phyloP scores from a whole-genome alignment of 768 basidiomycete species.

The Lactarius akahatsu region DNA sequence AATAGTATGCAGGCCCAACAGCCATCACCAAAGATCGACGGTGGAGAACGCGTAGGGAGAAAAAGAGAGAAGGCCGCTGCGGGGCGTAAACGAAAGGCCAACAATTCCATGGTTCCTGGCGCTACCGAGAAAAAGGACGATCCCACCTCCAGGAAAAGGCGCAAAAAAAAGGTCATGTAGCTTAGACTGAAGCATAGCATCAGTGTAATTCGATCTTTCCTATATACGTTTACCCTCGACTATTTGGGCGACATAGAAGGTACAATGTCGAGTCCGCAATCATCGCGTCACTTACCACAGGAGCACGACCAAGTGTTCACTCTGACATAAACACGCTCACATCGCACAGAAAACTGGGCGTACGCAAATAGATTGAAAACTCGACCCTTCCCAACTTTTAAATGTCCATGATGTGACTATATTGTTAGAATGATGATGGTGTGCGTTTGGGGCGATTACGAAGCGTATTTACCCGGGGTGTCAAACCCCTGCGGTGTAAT shows the following conservation, averaged over 20 bases:
- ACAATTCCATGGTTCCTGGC: constrained; percentile 21
- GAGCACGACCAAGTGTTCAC: neutral
- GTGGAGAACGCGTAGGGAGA: constrained; percentile 24
- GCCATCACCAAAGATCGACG: constrained; percentile 25
- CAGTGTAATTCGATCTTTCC: neutral
- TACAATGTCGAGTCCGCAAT: neutral
- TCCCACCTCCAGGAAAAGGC: constrained; percentile 35
- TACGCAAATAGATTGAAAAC: neutral
- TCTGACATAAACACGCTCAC: neutral
- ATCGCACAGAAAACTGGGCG: neutral
- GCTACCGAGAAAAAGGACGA: constrained; percentile 39
- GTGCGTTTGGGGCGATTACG: neutral
- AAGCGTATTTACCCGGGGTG: neutral
- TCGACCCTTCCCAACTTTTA: neutral
- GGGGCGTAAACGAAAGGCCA: constrained; percentile 35
- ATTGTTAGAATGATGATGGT: neutral
- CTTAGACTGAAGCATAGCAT: neutral
- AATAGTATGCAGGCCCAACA: constrained; percentile 24
- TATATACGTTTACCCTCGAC: neutral
- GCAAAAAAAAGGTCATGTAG: neutral
- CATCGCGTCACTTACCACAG: too few species aligned
- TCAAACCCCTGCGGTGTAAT: constrained; percentile 7
- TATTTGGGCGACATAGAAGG: neutral
- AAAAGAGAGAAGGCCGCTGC: constrained; percentile 26
- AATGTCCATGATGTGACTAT: neutral